phyloP scores from a whole-genome alignment of 2,329 filamentous ascomycete genomes.

The Aspergillus aculeatinus region DNA sequence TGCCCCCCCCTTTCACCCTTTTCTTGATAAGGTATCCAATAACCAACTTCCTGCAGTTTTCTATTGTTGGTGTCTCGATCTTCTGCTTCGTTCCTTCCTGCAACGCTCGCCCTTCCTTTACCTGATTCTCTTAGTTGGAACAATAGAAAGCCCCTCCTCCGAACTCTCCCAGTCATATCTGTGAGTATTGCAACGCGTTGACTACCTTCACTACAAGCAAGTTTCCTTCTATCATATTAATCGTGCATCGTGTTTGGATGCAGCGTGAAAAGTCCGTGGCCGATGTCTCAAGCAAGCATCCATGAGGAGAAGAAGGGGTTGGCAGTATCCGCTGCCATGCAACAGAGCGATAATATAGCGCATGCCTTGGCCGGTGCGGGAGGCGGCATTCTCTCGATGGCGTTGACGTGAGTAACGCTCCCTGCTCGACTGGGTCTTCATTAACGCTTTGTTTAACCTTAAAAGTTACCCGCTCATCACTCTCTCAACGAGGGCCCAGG shows the following conservation, averaged over 20 bases:
- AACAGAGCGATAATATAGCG: slow-evolving; percentile 94
- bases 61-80: too few relatives aligned
- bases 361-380: slow-evolving; percentile 91
- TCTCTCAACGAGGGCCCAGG: slow-evolving; percentile 93
- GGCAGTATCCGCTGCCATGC: slow-evolving; percentile 63
- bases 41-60: too few relatives aligned
- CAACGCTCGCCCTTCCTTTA: background rate
- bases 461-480: slow-evolving; percentile 90
- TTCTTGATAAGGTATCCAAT: background rate
- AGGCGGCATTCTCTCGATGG: slow-evolving; percentile 92
- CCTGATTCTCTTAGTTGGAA: background rate
- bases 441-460: slow-evolving; percentile 8
- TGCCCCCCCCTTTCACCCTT: slow-evolving; percentile 7
- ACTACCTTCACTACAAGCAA: background rate
- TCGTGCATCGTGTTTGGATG: background rate
- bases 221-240: background rate
- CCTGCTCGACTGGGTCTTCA: slow-evolving; percentile 7
- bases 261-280: background rate
- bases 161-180: background rate
- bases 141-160: background rate
- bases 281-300: slow-evolving; percentile 42
- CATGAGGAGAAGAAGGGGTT: slow-evolving; percentile 38
- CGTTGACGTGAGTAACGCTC: slow-evolving; percentile 68
- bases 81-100: background rate
- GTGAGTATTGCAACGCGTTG: background rate